A percentile compares a stretch with the other conserved stretches of the same genome.
These are phyloP conservation scores for Babesia divergens DNA, from an alignment of 169 alveolate genomes.

Conservation along the genomic window DNA sequence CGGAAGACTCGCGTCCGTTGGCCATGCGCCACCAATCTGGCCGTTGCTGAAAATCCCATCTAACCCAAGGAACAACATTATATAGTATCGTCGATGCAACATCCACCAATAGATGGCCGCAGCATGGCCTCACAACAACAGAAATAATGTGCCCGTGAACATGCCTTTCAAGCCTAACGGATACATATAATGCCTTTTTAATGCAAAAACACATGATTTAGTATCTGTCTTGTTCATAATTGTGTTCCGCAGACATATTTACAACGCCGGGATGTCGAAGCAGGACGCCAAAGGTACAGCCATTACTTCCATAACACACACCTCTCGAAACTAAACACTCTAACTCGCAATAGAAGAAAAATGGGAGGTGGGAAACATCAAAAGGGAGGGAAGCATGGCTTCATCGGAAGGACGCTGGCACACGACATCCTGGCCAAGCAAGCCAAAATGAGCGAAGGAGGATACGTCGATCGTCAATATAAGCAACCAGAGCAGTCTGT, in stretches of 20 bases:
- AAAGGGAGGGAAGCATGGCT: conserved; percentile 67
- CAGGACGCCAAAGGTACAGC: background rate
- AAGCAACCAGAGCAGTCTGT: conserved; percentile 52
- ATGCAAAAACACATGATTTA: no score
- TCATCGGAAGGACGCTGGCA: conserved; percentile 63
- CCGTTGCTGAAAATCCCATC: conserved; percentile 79
- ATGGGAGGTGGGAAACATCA: conserved; percentile 70
- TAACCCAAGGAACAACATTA: background rate
- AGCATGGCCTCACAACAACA: no score
- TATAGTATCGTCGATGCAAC: no score
- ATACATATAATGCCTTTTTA: no score
- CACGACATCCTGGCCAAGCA: conserved; percentile 62
- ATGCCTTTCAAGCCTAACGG: no score
- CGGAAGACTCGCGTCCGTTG: conserved; percentile 74
- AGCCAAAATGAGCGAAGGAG: conserved; percentile 3
- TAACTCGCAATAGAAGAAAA: background rate
- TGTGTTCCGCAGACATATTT: no score
- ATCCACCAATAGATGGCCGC: no score
- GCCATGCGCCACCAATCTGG: conserved; percentile 77
- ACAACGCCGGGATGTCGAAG: background rate
- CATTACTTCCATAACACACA: background rate
- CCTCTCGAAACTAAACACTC: background rate
- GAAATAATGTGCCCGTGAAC: no score
- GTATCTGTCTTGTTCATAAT: background rate
- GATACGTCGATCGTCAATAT: background rate